phyloP scores from a whole-genome alignment of 2,329 filamentous ascomycete species.

The Macrophomina tecta region DNA sequence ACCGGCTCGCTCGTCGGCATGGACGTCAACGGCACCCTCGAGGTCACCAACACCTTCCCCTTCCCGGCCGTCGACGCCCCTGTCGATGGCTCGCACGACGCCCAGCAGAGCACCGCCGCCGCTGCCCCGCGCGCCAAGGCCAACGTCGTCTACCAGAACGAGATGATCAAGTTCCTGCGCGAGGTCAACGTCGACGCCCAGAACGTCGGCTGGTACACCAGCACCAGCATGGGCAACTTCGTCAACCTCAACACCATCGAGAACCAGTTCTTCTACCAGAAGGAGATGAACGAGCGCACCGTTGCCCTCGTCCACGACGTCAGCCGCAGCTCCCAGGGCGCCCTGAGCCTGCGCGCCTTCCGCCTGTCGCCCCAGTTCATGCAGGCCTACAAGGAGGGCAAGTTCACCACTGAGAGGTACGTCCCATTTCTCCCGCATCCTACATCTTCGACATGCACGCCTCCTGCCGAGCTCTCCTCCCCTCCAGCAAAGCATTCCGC shows the following conservation, averaged over 20 bases:
- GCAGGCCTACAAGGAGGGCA: slow-evolving; percentile 91
- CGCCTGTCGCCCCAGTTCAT: slow-evolving; percentile 87
- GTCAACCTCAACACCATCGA: slow-evolving; percentile 94
- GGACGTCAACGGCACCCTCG: slow-evolving; percentile 80
- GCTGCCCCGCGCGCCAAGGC: slow-evolving; percentile 90
- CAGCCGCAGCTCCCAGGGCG: slow-evolving; percentile 91
- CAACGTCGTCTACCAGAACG: slow-evolving; percentile 85
- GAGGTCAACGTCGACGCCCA: slow-evolving; percentile 99
- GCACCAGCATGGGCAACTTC: slow-evolving; percentile 98
- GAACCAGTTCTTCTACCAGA: slow-evolving; percentile 98
- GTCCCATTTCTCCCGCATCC: slow-evolving; percentile 36
- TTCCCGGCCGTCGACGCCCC: slow-evolving; percentile 84
- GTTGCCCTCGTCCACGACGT: slow-evolving; percentile 94
- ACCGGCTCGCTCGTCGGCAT: slow-evolving; percentile 93
- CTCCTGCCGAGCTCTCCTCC: too few species aligned
- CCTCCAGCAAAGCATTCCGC: not conserved
- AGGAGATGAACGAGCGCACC: slow-evolving; percentile 82
- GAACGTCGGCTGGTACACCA: slow-evolving; percentile 98
- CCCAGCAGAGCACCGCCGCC: slow-evolving; percentile 63
- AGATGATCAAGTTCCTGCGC: slow-evolving; percentile 96
- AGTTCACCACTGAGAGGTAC: slow-evolving; percentile 95
- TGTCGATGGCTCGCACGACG: slow-evolving; percentile 51
- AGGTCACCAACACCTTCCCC: slow-evolving; percentile 94
- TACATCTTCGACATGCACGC: not conserved
- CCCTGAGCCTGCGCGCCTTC: slow-evolving; percentile 88